Conservation (phyloP, 2,329 filamentous ascomycete genomes). For the Xylaria arbuscula region DNA sequence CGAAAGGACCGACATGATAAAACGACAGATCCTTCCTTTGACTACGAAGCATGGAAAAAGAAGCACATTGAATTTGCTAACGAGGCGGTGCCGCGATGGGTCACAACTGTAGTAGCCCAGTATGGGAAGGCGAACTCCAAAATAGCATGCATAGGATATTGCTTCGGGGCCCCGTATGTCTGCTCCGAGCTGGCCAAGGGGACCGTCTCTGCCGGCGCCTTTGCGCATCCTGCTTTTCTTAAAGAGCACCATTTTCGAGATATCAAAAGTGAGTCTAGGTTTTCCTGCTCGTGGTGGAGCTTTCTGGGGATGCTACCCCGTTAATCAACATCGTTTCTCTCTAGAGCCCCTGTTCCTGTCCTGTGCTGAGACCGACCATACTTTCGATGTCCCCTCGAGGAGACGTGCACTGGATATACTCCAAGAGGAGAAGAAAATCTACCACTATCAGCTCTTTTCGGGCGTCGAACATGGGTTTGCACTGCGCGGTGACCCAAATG, state of each 20-base stretch:
- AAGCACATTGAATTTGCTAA: slow-evolving; percentile 59
- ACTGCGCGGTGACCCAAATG: slow-evolving; percentile 63
- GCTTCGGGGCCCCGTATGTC: slow-evolving; percentile 59
- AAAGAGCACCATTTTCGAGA: slow-evolving; percentile 59
- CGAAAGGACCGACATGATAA: slow-evolving; percentile 48
- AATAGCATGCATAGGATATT: slow-evolving; percentile 57
- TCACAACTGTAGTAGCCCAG: slow-evolving; percentile 34
- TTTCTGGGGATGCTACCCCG: background rate
- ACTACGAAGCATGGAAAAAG: slow-evolving; percentile 60
- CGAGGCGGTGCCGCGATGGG: slow-evolving; percentile 59
- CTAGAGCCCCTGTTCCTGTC: slow-evolving; percentile 58
- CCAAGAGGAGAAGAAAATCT: slow-evolving; percentile 56
- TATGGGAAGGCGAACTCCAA: slow-evolving; percentile 52
- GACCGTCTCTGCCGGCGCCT: slow-evolving; percentile 57
- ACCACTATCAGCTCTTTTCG: slow-evolving; percentile 72
- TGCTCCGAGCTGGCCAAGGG: slow-evolving; percentile 54
- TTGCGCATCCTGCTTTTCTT: slow-evolving; percentile 63
- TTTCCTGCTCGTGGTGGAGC: background rate
- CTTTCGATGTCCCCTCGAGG: slow-evolving; percentile 54
- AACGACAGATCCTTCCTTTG: slow-evolving; percentile 53
- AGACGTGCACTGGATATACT: slow-evolving; percentile 57
- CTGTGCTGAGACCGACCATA: slow-evolving; percentile 59
- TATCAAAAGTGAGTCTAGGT: slow-evolving; percentile 50
- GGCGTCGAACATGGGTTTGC: slow-evolving; percentile 73
- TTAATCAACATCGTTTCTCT: background rate